These are phyloP conservation scores for Fusarium sp. DNA, from an alignment of 2,329 filamentous ascomycete species.

Conservation along the genomic window DNA sequence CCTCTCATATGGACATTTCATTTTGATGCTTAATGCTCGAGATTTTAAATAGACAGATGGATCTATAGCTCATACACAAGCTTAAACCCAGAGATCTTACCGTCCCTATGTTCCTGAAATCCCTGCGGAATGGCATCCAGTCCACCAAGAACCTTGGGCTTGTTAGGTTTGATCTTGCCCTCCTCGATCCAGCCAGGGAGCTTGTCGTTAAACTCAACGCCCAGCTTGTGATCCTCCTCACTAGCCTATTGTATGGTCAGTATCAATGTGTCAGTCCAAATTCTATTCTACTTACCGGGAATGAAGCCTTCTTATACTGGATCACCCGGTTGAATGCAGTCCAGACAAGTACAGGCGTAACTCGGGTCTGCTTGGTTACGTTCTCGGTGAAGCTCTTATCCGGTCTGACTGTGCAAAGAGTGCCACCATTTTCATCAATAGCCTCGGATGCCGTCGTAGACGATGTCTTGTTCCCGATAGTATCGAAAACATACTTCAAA, in stretches of 20 bases:
- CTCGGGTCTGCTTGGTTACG: constrained; percentile 49
- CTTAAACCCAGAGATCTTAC: constrained; percentile 55
- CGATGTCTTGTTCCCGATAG: constrained; percentile 54
- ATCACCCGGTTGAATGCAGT: constrained; percentile 57
- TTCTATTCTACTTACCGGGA: constrained; percentile 49
- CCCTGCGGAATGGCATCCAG: constrained; percentile 50
- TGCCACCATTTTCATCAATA: constrained; percentile 45
- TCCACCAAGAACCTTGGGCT: constrained; percentile 47
- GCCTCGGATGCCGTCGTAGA: constrained; percentile 51
- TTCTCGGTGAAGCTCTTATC: constrained; percentile 55
- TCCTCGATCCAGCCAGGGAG: constrained; percentile 51
- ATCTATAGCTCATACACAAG: constrained; percentile 52
- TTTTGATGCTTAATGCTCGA: not conserved
- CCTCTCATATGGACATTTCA: not conserved
- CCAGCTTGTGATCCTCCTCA: constrained; percentile 53
- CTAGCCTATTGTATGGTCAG: constrained; percentile 45
- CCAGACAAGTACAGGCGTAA: constrained; percentile 59
- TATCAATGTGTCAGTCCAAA: not conserved
- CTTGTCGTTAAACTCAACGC: constrained; percentile 53
- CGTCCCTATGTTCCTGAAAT: constrained; percentile 55
- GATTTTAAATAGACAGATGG: not conserved
- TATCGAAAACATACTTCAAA: constrained; percentile 56
- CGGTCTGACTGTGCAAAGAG: constrained; percentile 56
- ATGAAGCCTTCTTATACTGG: constrained; percentile 51
- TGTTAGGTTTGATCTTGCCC: constrained; percentile 53